Evolutionary conservation across 257 asterid species (phyloP), one percentile per base, ranked within the genome.

Genomic region (Capsicum baccatum): DNA sequence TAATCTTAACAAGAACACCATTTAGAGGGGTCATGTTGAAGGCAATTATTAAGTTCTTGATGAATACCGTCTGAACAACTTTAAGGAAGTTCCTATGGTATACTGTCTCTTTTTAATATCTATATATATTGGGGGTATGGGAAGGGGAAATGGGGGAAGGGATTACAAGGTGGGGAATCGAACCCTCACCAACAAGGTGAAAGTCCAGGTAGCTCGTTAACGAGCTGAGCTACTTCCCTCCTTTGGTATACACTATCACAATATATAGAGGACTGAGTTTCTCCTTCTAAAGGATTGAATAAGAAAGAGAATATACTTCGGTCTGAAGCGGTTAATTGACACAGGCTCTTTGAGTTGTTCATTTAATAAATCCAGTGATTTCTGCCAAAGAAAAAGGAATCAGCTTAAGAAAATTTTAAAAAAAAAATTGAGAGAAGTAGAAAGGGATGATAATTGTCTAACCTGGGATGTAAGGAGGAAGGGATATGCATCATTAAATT

Each of bases 391-490:
- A 84, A 13, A 3, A 66, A 19, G 33, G 37, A 37, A 79, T 7
- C 55, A 79, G 42, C 9, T 13, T 54, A 7, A 14, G 60, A 39
- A 16, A 21, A 55, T 17, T 17, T 17, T 6, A 3, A 84, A 33
- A 16, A 37, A 10, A 64, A 26, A 19, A 33, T 17, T 47, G 44
- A 57, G 56, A 16, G 19, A 81, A 59, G 26, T 26, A 26, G 33
- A 54, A 35, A 47, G 19, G 11, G 74, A 8, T n/a, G 35, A 42
- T 56, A 35, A 14, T 11, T 52, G 0, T 71, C 37, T 71, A 70
- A 92, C 98, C 88, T 94, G 94, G 79, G 98, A 92, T 54, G 83
- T 50, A 33, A 94, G 59, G 83, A 87, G 97, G 90, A 92, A 92
- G n/a, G 97, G 97, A 86, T 88, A 94, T 66, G 14, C 68, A 71